Conservation (phyloP, 163 green algal genomes). For the Chloroidium sp. region DNA sequence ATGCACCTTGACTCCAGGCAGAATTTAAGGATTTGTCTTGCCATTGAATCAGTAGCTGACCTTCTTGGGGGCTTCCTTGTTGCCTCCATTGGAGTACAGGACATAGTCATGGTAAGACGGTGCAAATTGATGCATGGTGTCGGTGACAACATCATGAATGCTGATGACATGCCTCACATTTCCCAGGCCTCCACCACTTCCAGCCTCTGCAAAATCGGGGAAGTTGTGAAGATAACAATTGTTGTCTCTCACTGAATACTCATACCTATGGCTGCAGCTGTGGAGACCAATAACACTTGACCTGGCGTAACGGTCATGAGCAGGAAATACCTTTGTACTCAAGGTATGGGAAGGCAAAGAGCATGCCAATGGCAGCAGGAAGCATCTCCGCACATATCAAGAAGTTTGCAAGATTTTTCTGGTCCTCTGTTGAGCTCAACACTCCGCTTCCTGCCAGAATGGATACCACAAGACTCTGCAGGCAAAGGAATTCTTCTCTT, state of each 20-base stretch:
- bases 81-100: slow-evolving; percentile 76
- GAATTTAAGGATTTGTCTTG: too few relatives aligned
- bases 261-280: too few relatives aligned
- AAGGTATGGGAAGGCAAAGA: slow-evolving; percentile 81
- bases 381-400: slow-evolving; percentile 96
- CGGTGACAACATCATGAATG: slow-evolving; percentile 84
- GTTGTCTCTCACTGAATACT: too few relatives aligned
- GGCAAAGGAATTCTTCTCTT: slow-evolving; percentile 2
- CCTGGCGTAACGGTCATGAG: too few relatives aligned
- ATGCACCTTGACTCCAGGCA: too few relatives aligned
- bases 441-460: slow-evolving; percentile 42
- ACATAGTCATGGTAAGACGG: slow-evolving; percentile 93
- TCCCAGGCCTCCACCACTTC: slow-evolving; percentile 16
- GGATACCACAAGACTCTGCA: slow-evolving; percentile 58
- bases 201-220: slow-evolving; percentile 7
- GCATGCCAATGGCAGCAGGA: slow-evolving; percentile 68
- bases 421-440: slow-evolving; percentile 49
- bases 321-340: slow-evolving; percentile 57
- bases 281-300: too few relatives aligned
- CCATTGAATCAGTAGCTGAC: background rate
- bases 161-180: slow-evolving; percentile 82
- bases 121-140: slow-evolving; percentile 92
- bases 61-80: slow-evolving; percentile 10
- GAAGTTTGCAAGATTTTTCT: slow-evolving; percentile 83
- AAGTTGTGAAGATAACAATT: background rate